Conservation (phyloP, 148 eudicot genomes). For the Gaultheria prostrata region DNA sequence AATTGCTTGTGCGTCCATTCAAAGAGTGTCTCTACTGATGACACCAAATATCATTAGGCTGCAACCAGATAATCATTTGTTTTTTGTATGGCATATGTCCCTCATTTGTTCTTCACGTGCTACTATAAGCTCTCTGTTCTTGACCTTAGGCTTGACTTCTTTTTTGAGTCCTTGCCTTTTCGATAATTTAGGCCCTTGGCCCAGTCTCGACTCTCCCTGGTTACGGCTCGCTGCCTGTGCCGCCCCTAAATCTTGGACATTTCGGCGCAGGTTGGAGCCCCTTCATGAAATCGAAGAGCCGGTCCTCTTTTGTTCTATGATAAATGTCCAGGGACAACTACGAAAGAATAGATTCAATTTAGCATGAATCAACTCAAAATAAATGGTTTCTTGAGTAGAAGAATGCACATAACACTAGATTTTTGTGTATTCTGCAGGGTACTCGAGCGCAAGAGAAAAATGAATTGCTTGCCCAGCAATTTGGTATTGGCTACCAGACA, state of each 20-base stretch:
- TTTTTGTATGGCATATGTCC: not conserved
- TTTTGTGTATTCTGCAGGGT: conserved; percentile 39
- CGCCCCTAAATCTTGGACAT: no score
- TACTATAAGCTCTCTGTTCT: not conserved
- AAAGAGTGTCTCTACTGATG: not conserved
- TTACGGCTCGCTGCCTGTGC: no score
- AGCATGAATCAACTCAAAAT: not conserved
- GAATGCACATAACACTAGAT: not conserved
- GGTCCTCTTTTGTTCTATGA: no score
- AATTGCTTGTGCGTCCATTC: not conserved
- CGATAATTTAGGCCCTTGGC: no score
- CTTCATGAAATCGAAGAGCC: no score
- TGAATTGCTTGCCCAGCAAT: conserved; percentile 43
- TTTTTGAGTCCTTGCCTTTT: no score
- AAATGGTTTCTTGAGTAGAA: not conserved
- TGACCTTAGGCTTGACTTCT: no score
- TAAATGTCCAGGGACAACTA: not conserved
- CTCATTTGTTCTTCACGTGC: not conserved
- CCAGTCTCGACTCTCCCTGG: no score
- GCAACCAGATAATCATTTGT: not conserved
- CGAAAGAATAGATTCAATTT: not conserved
- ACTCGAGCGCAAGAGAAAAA: conserved; percentile 69
- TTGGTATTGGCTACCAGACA: conserved; percentile 48
- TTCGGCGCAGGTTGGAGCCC: no score
- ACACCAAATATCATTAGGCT: not conserved